phyloP scores from a whole-genome alignment of 176 grass and related monocot genomes.

The Bonia amplexicaulis region DNA sequence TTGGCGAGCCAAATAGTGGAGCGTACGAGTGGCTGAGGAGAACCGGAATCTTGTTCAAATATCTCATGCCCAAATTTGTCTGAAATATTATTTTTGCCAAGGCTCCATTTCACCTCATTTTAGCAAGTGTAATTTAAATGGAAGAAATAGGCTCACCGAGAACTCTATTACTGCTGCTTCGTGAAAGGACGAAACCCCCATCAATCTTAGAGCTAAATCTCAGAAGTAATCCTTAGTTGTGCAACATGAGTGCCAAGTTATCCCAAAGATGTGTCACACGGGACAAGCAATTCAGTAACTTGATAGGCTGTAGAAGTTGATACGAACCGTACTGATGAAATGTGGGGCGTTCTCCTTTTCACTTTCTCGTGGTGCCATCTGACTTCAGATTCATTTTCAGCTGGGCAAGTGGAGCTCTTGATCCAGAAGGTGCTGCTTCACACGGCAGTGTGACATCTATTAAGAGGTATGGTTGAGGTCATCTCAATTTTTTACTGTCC shows the following conservation, averaged over 20 bases:
- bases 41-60: background rate
- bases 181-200: background rate
- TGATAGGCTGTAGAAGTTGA: background rate
- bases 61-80: background rate
- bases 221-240: background rate
- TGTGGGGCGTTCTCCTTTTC: background rate
- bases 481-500: background rate
- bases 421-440: conserved; percentile 62
- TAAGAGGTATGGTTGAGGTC: conserved; percentile 56
- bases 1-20: background rate
- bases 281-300: conserved; percentile 26
- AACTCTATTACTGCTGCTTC: background rate
- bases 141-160: background rate
- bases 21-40: background rate
- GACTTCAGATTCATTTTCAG: conserved; percentile 41
- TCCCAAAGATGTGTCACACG: background rate
- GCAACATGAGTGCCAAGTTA: conserved; percentile 16
- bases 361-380: conserved; percentile 16
- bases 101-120: background rate
- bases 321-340: conserved; percentile 17
- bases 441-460: conserved; percentile 71
- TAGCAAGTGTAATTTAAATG: background rate
- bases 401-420: conserved; percentile 94
- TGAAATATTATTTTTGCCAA: background rate
- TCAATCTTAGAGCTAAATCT: background rate